Evolutionary conservation across 2,329 filamentous ascomycete species (phyloP).

Genomic region (Cladophialophora bantiana): DNA sequence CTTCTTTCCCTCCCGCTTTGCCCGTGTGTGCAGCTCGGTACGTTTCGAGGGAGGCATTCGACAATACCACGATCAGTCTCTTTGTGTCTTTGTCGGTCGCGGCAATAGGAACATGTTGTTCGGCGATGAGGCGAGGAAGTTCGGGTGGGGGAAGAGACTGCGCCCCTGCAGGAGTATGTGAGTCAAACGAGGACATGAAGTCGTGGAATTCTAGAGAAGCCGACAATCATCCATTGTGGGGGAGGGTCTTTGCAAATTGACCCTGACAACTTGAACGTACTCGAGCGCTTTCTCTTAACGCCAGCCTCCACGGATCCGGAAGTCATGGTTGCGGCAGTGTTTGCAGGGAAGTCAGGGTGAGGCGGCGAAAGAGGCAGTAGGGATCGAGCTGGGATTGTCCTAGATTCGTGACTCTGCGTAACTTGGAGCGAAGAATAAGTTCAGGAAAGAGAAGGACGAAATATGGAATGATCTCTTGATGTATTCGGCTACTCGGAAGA

Average conservation of each 20-base stretch:
- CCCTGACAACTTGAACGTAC: constrained; percentile 27
- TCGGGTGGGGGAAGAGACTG: constrained; percentile 93
- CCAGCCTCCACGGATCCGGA: constrained; percentile 22
- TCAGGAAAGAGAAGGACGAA: background rate
- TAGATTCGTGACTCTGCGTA: background rate
- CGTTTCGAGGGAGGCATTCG: constrained; percentile 96
- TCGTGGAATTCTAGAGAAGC: background rate
- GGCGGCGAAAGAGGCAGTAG: background rate
- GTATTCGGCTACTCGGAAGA: too few species aligned
- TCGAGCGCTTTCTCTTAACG: constrained; percentile 36
- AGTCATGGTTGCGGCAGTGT: constrained; percentile 5
- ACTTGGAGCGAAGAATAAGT: background rate
- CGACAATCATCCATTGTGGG: background rate
- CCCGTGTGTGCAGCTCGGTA: constrained; percentile 87
- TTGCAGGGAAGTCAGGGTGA: background rate
- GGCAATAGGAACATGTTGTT: constrained; percentile 86
- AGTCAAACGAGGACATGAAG: constrained; percentile 17
- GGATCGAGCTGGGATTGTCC: background rate
- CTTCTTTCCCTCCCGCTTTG: constrained; percentile 73
- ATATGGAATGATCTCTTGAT: too few species aligned
- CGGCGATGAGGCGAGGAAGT: constrained; percentile 89
- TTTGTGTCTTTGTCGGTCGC: constrained; percentile 87
- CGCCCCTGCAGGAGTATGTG: constrained; percentile 66
- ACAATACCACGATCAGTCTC: constrained; percentile 92
- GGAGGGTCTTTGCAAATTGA: constrained; percentile 3